phyloP scores from a whole-genome alignment of 2,329 filamentous ascomycete genomes.

The Epichloe festucae region DNA sequence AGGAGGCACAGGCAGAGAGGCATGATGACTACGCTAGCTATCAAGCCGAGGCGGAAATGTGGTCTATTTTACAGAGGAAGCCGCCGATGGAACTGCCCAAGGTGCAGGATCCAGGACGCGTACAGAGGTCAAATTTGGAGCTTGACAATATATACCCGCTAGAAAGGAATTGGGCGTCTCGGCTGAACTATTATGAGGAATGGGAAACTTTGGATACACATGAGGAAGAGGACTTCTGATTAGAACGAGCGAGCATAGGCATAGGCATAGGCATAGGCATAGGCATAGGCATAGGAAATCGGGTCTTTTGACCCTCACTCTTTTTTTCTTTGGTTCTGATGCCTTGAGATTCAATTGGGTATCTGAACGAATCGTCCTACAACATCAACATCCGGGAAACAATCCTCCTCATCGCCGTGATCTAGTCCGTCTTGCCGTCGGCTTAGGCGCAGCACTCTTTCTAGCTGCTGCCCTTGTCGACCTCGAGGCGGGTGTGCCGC shows the following conservation, averaged over 20 bases:
- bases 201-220: conserved; percentile 25
- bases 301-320: too few species aligned
- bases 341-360: neutral
- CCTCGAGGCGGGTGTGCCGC: conserved; percentile 24
- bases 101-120: conserved; percentile 15
- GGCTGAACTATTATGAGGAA: conserved; percentile 23
- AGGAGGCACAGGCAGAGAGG: conserved; percentile 31
- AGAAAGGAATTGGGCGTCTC: conserved; percentile 26
- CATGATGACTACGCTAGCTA: conserved; percentile 27
- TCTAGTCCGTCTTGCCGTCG: conserved; percentile 3
- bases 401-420: conserved; percentile 3
- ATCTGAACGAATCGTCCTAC: neutral
- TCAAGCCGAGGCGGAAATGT: conserved; percentile 31
- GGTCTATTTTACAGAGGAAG: conserved; percentile 28
- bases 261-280: neutral
- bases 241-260: neutral
- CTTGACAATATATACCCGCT: conserved; percentile 25
- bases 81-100: conserved; percentile 23
- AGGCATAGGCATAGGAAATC: neutral
- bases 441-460: conserved; percentile 4
- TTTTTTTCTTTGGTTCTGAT: neutral
- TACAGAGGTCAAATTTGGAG: conserved; percentile 16
- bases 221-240: neutral
- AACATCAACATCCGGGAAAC: too few species aligned
- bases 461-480: conserved; percentile 8